phyloP scores from a whole-genome alignment of 371 early-diverging fungal genomes.

The Amoeboradix gromovi region DNA sequence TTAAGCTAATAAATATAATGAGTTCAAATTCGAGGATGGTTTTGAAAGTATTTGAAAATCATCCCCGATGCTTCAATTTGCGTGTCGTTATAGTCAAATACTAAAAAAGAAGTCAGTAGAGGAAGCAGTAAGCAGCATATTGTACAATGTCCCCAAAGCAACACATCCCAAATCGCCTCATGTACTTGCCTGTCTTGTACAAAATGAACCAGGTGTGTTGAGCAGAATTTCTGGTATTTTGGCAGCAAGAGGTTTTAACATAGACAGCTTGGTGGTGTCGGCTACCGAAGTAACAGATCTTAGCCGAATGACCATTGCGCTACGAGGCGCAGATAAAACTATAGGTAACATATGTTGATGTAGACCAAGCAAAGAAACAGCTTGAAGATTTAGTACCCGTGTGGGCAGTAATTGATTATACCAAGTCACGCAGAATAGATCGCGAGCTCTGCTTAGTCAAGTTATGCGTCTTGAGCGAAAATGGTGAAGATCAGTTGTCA shows the following conservation, averaged over 20 bases:
- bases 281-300: conserved; percentile 76
- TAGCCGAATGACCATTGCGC: conserved; percentile 71
- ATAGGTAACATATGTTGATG: conserved; percentile 11
- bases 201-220: conserved; percentile 82
- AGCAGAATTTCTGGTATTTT: conserved; percentile 41
- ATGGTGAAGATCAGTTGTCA: conserved; percentile 9
- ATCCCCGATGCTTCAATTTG: too few relatives aligned
- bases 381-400: conserved; percentile 78
- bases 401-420: conserved; percentile 87
- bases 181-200: conserved; percentile 33
- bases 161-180: background rate
- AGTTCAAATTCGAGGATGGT: too few relatives aligned
- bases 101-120: background rate
- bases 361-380: conserved; percentile 66
- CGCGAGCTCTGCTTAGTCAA: conserved; percentile 68
- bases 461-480: conserved; percentile 44
- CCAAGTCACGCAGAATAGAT: conserved; percentile 36
- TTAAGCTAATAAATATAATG: too few relatives aligned
- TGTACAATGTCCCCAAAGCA: background rate
- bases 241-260: conserved; percentile 86
- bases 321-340: conserved; percentile 33
- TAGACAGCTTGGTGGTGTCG: conserved; percentile 73
- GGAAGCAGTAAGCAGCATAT: background rate
- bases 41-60: too few relatives aligned
- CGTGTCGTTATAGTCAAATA: background rate